Evolutionary conservation across 495 filamentous ascomycete genomes (phyloP).

Genomic region (Penicillium tannophilum): DNA sequence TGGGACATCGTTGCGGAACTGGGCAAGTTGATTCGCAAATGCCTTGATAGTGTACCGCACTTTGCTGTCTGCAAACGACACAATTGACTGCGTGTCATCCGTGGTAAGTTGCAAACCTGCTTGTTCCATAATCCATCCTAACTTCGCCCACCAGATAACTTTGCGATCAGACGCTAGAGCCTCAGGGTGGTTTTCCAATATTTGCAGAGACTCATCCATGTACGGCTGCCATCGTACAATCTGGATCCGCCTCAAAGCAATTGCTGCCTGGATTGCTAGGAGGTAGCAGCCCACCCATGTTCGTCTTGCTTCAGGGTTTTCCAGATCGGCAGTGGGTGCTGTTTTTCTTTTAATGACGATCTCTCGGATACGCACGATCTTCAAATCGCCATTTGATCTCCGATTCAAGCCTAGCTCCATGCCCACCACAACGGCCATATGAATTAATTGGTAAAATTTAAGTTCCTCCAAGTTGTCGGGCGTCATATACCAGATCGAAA

Average conservation of each 20-base stretch:
- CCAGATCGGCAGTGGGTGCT: conserved; percentile 52
- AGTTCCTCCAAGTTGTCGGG: conserved; percentile 83
- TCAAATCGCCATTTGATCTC: conserved; percentile 28
- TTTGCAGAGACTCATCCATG: conserved; percentile 80
- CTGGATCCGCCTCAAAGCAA: conserved; percentile 79
- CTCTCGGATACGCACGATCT: conserved; percentile 34
- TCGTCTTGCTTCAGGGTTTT: conserved; percentile 71
- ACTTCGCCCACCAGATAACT: conserved; percentile 73
- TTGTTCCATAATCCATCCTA: conserved; percentile 81
- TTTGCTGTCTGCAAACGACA: conserved; percentile 73
- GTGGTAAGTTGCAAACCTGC: conserved; percentile 72
- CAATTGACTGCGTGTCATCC: conserved; percentile 66
- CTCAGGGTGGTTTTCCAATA: conserved; percentile 70
- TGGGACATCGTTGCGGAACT: conserved; percentile 61
- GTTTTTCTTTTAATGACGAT: conserved; percentile 42
- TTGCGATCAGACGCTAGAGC: conserved; percentile 71
- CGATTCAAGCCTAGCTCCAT: conserved; percentile 84
- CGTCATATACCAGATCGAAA: conserved; percentile 78
- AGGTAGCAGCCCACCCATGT: conserved; percentile 86
- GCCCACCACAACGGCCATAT: conserved; percentile 81
- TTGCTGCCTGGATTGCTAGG: conserved; percentile 65
- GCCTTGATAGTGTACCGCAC: conserved; percentile 72
- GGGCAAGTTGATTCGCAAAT: conserved; percentile 74
- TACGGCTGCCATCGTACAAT: conserved; percentile 80
- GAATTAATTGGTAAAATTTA: conserved; percentile 87